These are phyloP conservation scores for Agapanthus africanus DNA, from an alignment of 106 monocot genomes.

Conservation along the genomic window DNA sequence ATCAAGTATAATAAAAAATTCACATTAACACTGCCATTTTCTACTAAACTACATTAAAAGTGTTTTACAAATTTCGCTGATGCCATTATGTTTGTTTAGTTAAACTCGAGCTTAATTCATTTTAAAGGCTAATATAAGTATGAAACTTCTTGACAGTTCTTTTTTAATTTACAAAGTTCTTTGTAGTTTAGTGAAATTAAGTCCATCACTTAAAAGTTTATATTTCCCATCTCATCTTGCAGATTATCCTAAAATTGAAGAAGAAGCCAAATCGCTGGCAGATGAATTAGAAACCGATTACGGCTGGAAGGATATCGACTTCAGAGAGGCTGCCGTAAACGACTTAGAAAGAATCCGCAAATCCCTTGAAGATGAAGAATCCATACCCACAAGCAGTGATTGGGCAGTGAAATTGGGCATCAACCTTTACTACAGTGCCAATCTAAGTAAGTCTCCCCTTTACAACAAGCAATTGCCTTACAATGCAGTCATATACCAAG, in stretches of 20 bases:
- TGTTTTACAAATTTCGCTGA: no score
- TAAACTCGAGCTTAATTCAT: no score
- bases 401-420: slow-evolving; percentile 93
- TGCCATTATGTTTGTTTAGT: no score
- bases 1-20: no score
- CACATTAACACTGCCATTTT: no score
- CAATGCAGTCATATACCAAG: slow-evolving; percentile 80
- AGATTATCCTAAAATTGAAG: slow-evolving; percentile 80
- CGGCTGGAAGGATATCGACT: slow-evolving; percentile 61
- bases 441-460: slow-evolving; percentile 80
- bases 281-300: slow-evolving; percentile 53
- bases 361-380: slow-evolving; percentile 78
- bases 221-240: slow-evolving; percentile 8
- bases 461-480: slow-evolving; percentile 92
- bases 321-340: slow-evolving; percentile 44
- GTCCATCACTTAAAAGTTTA: no score
- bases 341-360: slow-evolving; percentile 43
- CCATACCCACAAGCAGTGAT: slow-evolving; percentile 64
- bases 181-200: no score
- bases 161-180: no score
- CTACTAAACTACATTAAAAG: no score
- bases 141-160: no score
- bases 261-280: slow-evolving; percentile 57
- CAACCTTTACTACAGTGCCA: slow-evolving; percentile 80
- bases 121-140: no score